A percentile compares a stretch with the other conserved stretches of the same genome.
phyloP scores from a whole-genome alignment of 306 rosid genomes.

The Quercus engelmannii region DNA sequence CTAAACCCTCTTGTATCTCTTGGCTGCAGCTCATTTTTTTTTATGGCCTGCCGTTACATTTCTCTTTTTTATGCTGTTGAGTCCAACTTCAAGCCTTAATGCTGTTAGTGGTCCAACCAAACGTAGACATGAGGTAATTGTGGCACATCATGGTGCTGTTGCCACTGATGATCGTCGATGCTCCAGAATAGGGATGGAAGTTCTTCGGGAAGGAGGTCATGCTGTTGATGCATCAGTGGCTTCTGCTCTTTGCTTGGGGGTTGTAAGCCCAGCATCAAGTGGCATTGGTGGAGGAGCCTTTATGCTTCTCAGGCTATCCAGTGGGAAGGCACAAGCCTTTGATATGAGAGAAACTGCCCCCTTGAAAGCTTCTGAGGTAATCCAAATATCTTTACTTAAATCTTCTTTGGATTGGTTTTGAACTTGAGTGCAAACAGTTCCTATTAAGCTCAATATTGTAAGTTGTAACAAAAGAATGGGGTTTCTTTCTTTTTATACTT shows the following conservation, averaged over 20 bases:
- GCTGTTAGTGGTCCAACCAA: slow-evolving; percentile 6
- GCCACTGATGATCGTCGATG: slow-evolving; percentile 71
- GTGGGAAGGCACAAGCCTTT: slow-evolving; percentile 47
- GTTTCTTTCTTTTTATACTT: neutral
- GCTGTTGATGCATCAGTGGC: slow-evolving; percentile 85
- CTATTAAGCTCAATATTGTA: neutral
- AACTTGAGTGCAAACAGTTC: neutral
- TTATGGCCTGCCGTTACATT: slow-evolving; percentile 29
- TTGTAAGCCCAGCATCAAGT: slow-evolving; percentile 83
- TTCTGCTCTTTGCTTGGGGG: slow-evolving; percentile 75
- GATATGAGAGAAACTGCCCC: slow-evolving; percentile 95
- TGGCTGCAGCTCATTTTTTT: slow-evolving; percentile 29
- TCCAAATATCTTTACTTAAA: slow-evolving; percentile 8
- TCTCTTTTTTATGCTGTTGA: slow-evolving; percentile 31
- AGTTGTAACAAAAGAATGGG: neutral
- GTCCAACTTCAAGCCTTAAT: slow-evolving; percentile 17
- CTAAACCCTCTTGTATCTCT: neutral
- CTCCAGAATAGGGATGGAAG: slow-evolving; percentile 56
- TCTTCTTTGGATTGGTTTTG: neutral
- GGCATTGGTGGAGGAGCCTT: slow-evolving; percentile 90
- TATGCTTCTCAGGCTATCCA: slow-evolving; percentile 53
- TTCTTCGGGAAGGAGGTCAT: slow-evolving; percentile 66
- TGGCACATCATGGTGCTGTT: slow-evolving; percentile 58
- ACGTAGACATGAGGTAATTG: slow-evolving; percentile 40
- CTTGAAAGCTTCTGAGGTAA: slow-evolving; percentile 59